Base-by-base conservation (phyloP, 352 stramenopile species). In the Elongisporangium prolatum region DNA sequence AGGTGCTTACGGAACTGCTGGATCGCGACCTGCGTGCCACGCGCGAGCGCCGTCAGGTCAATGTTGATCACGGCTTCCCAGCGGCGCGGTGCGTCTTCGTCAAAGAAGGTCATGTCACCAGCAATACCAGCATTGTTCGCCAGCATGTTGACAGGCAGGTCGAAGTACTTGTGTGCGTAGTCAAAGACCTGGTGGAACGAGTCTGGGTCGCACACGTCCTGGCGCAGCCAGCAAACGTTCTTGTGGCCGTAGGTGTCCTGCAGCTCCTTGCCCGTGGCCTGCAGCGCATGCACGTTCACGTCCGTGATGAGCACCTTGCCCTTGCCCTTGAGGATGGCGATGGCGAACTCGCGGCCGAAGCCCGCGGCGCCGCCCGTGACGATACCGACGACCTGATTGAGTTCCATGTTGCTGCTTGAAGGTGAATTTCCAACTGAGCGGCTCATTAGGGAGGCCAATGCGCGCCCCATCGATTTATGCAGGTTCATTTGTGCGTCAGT, bases 61-160 rank as follows among this genome's bases (percentile, higher is more conserved):
- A 94, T 91, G 25, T 75, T 67, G 24, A 92, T 68, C n/a, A 92
- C 79, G 14, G 61, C 59, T 56, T 89, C 79, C 82, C 84, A 94
- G 24, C 52, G 53, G 21, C 58, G 62, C 20, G 71, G 57, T 20
- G 68, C 56, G 50, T 72, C 67, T 6, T 77, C 62, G 47, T 68
- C 60, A 22, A 60, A 86, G 59, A 80, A 89, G 17, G 65, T 66
- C 63, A 80, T 69, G 50, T 88, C 64, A 7, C 76, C 75, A 3
- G 69, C 76, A 28, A 93, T 91, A 18, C 84, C 84, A 2, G 84
- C 84, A 60, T 93, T 93, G 68, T 93, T 93, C 2, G 84, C 82
- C 34, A 93, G 71, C 48, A 92, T 47, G 65, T 93, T 93, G 9
- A 91, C 71, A 0, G 70, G 72, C 28, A 49, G 50, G 20, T 76